These are phyloP conservation scores for Dictyostelium firmibasis DNA, from an alignment of 78 protist genomes.

Conservation along the genomic window DNA sequence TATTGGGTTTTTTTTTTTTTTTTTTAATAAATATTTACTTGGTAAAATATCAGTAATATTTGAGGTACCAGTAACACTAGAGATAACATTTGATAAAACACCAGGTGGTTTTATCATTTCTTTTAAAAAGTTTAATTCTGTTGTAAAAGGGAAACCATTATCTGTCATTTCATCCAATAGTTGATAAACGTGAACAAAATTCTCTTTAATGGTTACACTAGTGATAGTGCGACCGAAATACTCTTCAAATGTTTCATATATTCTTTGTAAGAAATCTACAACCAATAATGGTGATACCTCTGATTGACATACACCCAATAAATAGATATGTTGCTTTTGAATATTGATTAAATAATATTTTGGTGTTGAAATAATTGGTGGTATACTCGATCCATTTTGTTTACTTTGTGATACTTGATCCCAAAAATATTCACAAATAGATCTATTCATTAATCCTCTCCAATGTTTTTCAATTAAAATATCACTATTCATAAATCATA, in stretches of 20 bases:
- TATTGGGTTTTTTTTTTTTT: neutral
- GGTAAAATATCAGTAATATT: constrained; percentile 70
- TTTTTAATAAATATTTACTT: constrained; percentile 17
- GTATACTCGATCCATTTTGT: neutral
- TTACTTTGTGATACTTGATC: constrained; percentile 60
- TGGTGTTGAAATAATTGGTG: constrained; percentile 67
- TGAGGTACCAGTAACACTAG: constrained; percentile 55
- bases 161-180: constrained; percentile 95
- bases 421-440: constrained; percentile 77
- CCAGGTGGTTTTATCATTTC: constrained; percentile 91
- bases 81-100: constrained; percentile 19
- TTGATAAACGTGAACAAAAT: constrained; percentile 88
- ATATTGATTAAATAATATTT: constrained; percentile 80
- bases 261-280: constrained; percentile 88
- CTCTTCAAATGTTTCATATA: constrained; percentile 84
- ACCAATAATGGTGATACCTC: constrained; percentile 86
- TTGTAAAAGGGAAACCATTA: constrained; percentile 94
- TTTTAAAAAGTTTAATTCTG: constrained; percentile 91
- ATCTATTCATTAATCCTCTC: constrained; percentile 67
- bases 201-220: constrained; percentile 75
- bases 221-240: constrained; percentile 76
- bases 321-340: constrained; percentile 10
- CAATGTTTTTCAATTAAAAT: constrained; percentile 90
- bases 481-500: constrained; percentile 75
- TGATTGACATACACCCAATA: constrained; percentile 47